Percentiles rank a stretch among this genome's conserved stretches.
Evolutionary conservation across 495 filamentous ascomycete genomes (phyloP).

Genomic region (Diplogelasinospora grovesii): DNA sequence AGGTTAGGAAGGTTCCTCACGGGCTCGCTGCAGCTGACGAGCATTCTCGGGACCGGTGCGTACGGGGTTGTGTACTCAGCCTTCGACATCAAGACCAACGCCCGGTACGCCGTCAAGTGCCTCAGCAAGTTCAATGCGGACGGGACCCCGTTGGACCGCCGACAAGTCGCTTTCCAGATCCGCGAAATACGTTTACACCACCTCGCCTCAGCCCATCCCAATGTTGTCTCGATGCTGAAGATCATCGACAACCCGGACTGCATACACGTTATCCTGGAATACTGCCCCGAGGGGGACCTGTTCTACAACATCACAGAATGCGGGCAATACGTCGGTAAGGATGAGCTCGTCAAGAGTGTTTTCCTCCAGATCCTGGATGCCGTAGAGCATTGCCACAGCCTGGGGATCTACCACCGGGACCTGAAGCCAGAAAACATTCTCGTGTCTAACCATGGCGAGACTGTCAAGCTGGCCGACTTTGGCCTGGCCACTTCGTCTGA

Average conservation of each 20-base stretch:
- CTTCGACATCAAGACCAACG: constrained; percentile 74
- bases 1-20: constrained; percentile 80
- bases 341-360: constrained; percentile 74
- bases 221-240: constrained; percentile 89
- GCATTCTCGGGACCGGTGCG: constrained; percentile 85
- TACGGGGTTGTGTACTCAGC: constrained; percentile 97
- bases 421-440: constrained; percentile 98
- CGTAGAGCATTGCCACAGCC: constrained; percentile 86
- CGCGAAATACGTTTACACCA: constrained; percentile 90
- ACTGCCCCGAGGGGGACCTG: constrained; percentile 93
- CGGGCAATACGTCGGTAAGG: constrained; percentile 88
- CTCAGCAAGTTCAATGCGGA: constrained; percentile 73
- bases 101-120: constrained; percentile 90
- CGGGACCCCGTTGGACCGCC: constrained; percentile 69
- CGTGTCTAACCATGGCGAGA: constrained; percentile 78
- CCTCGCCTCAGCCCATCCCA: constrained; percentile 77
- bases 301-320: constrained; percentile 96
- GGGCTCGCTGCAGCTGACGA: constrained; percentile 71
- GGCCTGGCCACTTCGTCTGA: constrained; percentile 82
- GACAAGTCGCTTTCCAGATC: constrained; percentile 85
- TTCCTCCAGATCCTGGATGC: constrained; percentile 98
- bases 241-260: constrained; percentile 91
- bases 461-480: constrained; percentile 95
- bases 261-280: constrained; percentile 95
- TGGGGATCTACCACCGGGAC: constrained; percentile 95